Conservation (phyloP, 2,329 filamentous ascomycete species). For the Aspergillus fischeri region DNA sequence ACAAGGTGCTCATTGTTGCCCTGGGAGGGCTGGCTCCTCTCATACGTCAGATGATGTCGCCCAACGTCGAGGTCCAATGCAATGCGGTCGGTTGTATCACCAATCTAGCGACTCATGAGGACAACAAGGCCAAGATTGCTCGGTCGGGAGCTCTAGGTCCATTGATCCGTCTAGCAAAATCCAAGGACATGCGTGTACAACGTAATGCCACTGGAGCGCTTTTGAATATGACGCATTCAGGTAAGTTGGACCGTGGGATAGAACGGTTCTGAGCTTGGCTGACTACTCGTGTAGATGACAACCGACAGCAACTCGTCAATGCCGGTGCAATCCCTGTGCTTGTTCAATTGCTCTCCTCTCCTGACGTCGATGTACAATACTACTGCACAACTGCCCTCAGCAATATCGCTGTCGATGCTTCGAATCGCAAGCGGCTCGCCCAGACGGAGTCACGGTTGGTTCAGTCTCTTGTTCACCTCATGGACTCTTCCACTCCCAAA, state of each 20-base stretch:
- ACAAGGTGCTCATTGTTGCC: constrained; percentile 94
- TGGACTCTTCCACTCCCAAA: constrained; percentile 96
- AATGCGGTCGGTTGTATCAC: constrained; percentile 99
- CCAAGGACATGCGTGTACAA: constrained; percentile 97
- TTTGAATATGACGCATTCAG: constrained; percentile 98
- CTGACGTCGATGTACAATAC: constrained; percentile 97
- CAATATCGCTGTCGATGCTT: constrained; percentile 94
- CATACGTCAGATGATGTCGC: constrained; percentile 96
- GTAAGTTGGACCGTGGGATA: constrained; percentile 48
- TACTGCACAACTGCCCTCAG: constrained; percentile 98
- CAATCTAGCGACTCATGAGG: constrained; percentile 94
- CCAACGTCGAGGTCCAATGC: constrained; percentile 97
- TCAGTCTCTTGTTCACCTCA: constrained; percentile 88
- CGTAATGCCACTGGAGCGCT: constrained; percentile 94
- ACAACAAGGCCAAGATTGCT: constrained; percentile 98
- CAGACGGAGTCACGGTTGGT: constrained; percentile 88
- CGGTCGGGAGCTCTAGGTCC: constrained; percentile 88
- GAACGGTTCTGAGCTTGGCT: constrained; percentile 6
- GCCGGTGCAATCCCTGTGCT: constrained; percentile 97
- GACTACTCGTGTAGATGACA: constrained; percentile 66
- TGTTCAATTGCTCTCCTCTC: constrained; percentile 86
- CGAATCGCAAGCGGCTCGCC: constrained; percentile 85
- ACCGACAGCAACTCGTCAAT: constrained; percentile 93
- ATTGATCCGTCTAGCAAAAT: constrained; percentile 87
- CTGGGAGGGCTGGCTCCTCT: constrained; percentile 85